Evolutionary conservation across 2,329 filamentous ascomycete species (phyloP).

Genomic region (Penicillium palitans): DNA sequence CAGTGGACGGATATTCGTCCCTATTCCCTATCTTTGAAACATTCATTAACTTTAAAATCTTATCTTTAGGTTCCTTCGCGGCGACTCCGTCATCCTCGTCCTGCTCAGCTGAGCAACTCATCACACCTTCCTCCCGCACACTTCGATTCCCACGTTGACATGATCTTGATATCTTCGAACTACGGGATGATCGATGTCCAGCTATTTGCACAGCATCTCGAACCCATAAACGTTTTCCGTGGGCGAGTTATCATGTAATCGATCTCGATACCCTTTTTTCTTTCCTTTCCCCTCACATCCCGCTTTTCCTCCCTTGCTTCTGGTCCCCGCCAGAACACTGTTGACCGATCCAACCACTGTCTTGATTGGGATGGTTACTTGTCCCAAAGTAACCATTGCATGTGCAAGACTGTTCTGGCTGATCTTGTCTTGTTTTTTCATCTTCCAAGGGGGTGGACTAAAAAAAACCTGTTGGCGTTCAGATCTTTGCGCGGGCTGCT

Average conservation of each 20-base stretch:
- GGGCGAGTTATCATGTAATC: conserved; percentile 24
- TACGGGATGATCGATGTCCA: conserved; percentile 16
- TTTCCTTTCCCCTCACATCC: conserved; percentile 11
- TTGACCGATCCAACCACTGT: conserved; percentile 4
- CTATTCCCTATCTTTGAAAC: not conserved
- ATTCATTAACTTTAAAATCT: not conserved
- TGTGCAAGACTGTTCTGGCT: conserved; percentile 11
- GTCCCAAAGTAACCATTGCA: conserved; percentile 15
- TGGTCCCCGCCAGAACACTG: conserved; percentile 14
- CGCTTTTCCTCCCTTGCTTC: conserved; percentile 23
- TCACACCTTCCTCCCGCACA: conserved; percentile 13
- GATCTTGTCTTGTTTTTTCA: conserved; percentile 6
- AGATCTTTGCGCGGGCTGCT: conserved; percentile 18
- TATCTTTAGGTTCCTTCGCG: conserved; percentile 70
- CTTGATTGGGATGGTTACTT: not conserved
- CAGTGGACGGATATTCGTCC: not conserved
- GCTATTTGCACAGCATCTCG: conserved; percentile 16
- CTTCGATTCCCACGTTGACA: conserved; percentile 14
- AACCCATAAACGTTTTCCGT: conserved; percentile 4
- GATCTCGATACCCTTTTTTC: conserved; percentile 34
- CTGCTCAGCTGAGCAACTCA: conserved; percentile 65
- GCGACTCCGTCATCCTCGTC: conserved; percentile 85
- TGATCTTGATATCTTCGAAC: conserved; percentile 12
- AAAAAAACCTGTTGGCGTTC: conserved; percentile 21
- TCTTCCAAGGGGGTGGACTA: conserved; percentile 9